These are phyloP conservation scores for Quaeritorhiza haematococci DNA, from an alignment of 371 early-diverging fungal species.

Conservation along the genomic window DNA sequence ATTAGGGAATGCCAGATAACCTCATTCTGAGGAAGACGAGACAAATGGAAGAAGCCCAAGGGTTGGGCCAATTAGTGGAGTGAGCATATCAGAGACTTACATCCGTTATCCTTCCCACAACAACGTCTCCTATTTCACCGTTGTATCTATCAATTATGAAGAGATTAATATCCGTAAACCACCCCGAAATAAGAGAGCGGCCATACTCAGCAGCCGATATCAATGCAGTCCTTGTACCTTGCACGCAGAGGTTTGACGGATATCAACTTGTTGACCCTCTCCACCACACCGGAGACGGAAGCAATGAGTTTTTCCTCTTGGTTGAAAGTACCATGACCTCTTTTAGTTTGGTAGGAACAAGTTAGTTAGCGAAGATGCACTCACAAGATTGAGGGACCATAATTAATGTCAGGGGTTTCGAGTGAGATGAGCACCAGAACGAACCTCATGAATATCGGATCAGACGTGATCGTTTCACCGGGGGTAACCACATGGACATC, in stretches of 20 bases:
- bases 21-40: neutral
- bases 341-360: no score
- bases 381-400: no score
- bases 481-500: slow-evolving; percentile 73
- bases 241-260: slow-evolving; percentile 85
- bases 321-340: slow-evolving; percentile 94
- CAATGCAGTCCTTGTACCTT: slow-evolving; percentile 47
- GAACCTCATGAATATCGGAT: slow-evolving; percentile 79
- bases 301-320: slow-evolving; percentile 65
- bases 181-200: neutral
- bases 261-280: slow-evolving; percentile 94
- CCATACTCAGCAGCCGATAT: neutral
- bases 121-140: slow-evolving; percentile 97
- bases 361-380: no score
- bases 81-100: slow-evolving; percentile 32
- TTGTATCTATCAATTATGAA: slow-evolving; percentile 50
- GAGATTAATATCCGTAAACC: neutral
- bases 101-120: slow-evolving; percentile 94
- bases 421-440: no score
- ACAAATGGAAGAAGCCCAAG: neutral
- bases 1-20: neutral
- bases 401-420: no score
- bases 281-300: slow-evolving; percentile 87
- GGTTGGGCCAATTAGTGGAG: slow-evolving; percentile 14
- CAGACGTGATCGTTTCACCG: slow-evolving; percentile 79